Conservation (phyloP, 768 basidiomycete species). For the Kwoniella botswanensis region DNA sequence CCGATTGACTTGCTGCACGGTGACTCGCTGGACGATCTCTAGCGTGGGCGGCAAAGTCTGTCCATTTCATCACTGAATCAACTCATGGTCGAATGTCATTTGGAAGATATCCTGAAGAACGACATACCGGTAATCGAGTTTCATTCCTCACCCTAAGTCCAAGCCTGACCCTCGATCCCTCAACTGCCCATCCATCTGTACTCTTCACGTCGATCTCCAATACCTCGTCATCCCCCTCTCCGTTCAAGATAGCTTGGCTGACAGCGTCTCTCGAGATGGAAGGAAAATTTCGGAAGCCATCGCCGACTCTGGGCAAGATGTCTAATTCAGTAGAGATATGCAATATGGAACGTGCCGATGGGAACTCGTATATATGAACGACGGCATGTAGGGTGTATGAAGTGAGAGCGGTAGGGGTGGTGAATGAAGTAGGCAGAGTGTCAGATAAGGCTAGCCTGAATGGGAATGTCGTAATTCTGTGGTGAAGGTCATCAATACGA, state of each 20-base stretch:
- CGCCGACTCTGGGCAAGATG: not conserved
- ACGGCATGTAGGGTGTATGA: not conserved
- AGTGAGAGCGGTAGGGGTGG: not conserved
- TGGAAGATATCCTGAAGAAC: not conserved
- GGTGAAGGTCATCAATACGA: not conserved
- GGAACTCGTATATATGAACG: not conserved
- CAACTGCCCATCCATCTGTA: not conserved
- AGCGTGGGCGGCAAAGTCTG: not conserved
- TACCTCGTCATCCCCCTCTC: not conserved
- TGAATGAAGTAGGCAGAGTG: not conserved
- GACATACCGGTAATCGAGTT: not conserved
- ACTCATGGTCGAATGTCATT: not conserved
- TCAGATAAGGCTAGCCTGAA: not conserved
- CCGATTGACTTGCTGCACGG: not conserved
- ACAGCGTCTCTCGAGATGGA: not conserved
- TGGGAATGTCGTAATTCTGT: constrained; percentile 2
- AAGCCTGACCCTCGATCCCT: not conserved
- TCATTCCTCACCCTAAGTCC: not conserved
- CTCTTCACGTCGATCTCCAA: not conserved
- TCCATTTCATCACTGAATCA: not conserved
- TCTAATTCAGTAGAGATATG: not conserved
- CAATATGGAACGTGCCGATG: not conserved
- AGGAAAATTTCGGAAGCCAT: not conserved
- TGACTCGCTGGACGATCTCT: not conserved
- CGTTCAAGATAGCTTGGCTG: not conserved